Percentiles rank a stretch among this genome's conserved stretches.
phyloP scores from a whole-genome alignment of 306 rosid species.

The Aeschynomene evenia region DNA sequence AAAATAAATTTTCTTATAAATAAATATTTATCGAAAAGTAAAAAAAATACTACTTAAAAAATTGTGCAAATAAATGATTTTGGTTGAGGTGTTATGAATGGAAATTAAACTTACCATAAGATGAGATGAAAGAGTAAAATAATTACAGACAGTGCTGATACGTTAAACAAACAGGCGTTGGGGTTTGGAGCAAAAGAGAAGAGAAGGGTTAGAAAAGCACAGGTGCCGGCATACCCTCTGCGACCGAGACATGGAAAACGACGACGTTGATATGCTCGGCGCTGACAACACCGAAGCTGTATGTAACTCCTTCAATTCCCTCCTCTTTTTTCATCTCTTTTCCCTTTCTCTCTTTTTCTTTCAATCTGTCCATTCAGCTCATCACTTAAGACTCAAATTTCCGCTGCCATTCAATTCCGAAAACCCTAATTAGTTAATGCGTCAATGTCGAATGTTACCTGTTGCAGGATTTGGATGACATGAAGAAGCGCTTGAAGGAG shows the following conservation, averaged over 20 bases:
- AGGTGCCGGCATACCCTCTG: constrained; percentile 21
- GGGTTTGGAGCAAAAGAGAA: neutral
- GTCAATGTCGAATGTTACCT: neutral
- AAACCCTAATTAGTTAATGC: constrained; percentile 32
- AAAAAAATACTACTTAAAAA: no score
- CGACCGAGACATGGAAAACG: constrained; percentile 48
- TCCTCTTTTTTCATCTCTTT: neutral
- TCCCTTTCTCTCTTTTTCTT: neutral
- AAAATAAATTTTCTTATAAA: no score
- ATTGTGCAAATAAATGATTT: no score
- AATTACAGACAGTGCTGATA: neutral
- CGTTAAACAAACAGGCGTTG: neutral
- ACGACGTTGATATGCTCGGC: constrained; percentile 49
- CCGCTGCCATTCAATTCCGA: neutral
- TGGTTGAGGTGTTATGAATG: no score
- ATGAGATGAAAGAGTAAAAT: neutral
- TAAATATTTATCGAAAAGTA: no score
- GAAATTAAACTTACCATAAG: no score
- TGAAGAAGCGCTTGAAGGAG: constrained; percentile 68
- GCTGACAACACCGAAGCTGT: constrained; percentile 48
- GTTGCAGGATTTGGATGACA: constrained; percentile 58
- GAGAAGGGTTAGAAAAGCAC: constrained; percentile 1
- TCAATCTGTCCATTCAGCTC: neutral
- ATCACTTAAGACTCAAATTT: neutral
- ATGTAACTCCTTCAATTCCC: constrained; percentile 7